A percentile compares a stretch with the other conserved stretches of the same genome.
phyloP scores from a whole-genome alignment of 2,329 filamentous ascomycete species.

The Penicillium corylophilum region DNA sequence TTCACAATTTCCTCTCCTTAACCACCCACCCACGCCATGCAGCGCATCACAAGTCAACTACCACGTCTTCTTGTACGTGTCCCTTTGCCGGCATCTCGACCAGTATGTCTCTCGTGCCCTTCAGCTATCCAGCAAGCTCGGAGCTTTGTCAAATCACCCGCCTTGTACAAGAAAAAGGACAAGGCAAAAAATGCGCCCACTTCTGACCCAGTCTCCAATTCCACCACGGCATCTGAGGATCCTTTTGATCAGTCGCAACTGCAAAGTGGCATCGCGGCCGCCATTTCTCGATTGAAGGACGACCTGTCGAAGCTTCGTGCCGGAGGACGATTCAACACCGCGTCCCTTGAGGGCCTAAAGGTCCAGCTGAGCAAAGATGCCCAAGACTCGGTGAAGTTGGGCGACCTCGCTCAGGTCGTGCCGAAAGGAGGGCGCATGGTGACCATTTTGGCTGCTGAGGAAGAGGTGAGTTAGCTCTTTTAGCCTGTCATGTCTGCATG shows the following conservation, averaged over 20 bases:
- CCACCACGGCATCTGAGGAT: constrained; percentile 44
- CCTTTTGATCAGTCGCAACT: constrained; percentile 62
- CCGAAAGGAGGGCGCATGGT: constrained; percentile 62
- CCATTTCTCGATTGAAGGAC: constrained; percentile 58
- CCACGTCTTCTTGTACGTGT: constrained; percentile 1
- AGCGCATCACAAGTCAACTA: constrained; percentile 11
- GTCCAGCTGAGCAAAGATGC: constrained; percentile 57
- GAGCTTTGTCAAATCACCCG: constrained; percentile 45
- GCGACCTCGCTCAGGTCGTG: constrained; percentile 66
- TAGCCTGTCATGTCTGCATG: background rate
- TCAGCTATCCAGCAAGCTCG: constrained; percentile 2
- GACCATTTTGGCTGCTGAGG: constrained; percentile 63
- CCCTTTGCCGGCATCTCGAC: background rate
- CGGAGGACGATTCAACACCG: constrained; percentile 63
- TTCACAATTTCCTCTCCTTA: background rate
- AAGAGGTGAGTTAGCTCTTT: constrained; percentile 52
- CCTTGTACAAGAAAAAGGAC: constrained; percentile 55
- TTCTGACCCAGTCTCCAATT: constrained; percentile 29
- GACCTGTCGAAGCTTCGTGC: constrained; percentile 62
- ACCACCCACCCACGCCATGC: constrained; percentile 12
- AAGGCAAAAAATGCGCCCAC: constrained; percentile 48
- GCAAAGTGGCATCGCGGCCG: constrained; percentile 55
- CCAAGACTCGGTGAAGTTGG: constrained; percentile 55
- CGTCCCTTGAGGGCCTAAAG: constrained; percentile 59
- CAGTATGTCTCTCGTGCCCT: background rate